These are phyloP conservation scores for sunflower (Helianthus annuus) DNA, from an alignment of 129 eudicot species.

Conservation along the genomic window DNA sequence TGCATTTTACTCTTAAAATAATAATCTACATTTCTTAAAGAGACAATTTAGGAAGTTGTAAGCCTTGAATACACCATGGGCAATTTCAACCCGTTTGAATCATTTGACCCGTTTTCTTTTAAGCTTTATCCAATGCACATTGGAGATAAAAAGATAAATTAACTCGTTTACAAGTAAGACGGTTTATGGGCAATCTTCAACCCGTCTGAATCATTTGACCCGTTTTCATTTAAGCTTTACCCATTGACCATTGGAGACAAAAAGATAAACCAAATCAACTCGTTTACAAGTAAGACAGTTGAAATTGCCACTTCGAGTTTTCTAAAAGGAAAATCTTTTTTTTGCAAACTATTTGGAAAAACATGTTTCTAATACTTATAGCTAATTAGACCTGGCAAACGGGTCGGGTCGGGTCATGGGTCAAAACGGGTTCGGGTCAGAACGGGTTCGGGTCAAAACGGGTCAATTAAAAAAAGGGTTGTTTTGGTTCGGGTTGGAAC, in stretches of 20 bases:
- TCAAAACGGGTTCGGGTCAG: too few relatives aligned
- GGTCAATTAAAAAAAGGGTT: too few relatives aligned
- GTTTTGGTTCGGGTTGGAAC: too few relatives aligned
- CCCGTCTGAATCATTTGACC: background rate
- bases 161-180: background rate
- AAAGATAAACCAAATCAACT: background rate
- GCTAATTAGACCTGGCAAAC: too few relatives aligned
- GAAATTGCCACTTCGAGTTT: background rate
- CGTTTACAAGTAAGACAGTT: background rate
- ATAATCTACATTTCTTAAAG: background rate
- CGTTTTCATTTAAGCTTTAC: background rate
- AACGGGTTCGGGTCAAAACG: too few relatives aligned
- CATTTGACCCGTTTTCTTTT: slow-evolving; percentile 1
- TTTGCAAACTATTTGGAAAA: background rate
- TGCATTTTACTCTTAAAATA: too few relatives aligned
- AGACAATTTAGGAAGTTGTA: background rate
- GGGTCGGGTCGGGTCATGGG: too few relatives aligned
- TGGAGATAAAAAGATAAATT: background rate
- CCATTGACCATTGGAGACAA: background rate
- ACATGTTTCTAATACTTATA: background rate
- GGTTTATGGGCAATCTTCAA: background rate
- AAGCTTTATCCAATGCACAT: background rate
- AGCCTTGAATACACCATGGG: background rate
- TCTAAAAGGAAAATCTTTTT: background rate
- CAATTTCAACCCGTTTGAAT: slow-evolving; percentile 3